A percentile compares a stretch with the other conserved stretches of the same genome.
These are phyloP conservation scores for Westerdykella sp. DNA, from an alignment of 2,329 filamentous ascomycete species.

Conservation along the genomic window DNA sequence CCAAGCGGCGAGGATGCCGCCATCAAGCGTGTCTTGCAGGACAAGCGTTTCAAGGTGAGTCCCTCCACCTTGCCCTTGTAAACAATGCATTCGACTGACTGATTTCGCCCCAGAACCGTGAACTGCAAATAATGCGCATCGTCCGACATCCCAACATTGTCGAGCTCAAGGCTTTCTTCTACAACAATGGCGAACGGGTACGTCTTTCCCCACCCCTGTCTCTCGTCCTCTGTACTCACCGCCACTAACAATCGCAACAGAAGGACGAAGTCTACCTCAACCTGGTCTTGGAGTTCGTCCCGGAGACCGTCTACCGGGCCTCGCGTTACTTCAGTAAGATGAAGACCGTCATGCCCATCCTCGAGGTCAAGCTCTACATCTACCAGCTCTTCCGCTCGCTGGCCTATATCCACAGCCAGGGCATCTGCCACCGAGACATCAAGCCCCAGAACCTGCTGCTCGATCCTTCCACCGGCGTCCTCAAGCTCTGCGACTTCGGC, in stretches of 20 bases:
- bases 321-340: constrained; percentile 99
- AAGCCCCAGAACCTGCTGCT: constrained; percentile 97
- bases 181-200: constrained; percentile 97
- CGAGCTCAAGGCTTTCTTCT: constrained; percentile 98
- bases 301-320: constrained; percentile 95
- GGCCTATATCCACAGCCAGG: constrained; percentile 98
- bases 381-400: constrained; percentile 98
- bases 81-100: constrained; percentile 13
- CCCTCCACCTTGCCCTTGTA: constrained; percentile 10
- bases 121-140: constrained; percentile 99
- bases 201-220: constrained; percentile 30
- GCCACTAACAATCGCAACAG: constrained; percentile 23
- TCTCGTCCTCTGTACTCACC: background rate
- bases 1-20: constrained; percentile 97
- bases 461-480: constrained; percentile 80
- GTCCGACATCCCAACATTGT: constrained; percentile 98
- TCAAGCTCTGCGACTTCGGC: constrained; percentile 98
- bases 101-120: constrained; percentile 70
- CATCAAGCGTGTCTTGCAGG: constrained; percentile 97
- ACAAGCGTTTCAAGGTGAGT: constrained; percentile 97
- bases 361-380: constrained; percentile 98
- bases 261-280: constrained; percentile 98
- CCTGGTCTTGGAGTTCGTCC: constrained; percentile 94
- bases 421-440: constrained; percentile 98
- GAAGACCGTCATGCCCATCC: constrained; percentile 98